A percentile compares a stretch with the other conserved stretches of the same genome.
phyloP scores from a whole-genome alignment of 139 green algal genomes.

The Nannochloris sp. region DNA sequence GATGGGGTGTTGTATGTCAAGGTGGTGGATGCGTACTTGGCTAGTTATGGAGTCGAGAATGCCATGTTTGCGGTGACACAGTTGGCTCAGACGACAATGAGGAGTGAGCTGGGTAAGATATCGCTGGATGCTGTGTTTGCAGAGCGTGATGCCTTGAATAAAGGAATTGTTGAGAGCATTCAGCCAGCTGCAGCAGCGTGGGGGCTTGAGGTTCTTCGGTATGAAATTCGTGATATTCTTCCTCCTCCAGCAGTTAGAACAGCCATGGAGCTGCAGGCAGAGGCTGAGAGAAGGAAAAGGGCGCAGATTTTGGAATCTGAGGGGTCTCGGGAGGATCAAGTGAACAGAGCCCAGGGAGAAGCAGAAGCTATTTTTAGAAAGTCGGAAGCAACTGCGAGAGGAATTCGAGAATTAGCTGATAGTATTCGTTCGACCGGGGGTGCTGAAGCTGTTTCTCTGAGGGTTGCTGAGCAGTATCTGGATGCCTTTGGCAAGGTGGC shows the following conservation, averaged over 20 bases:
- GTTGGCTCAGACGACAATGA: slow-evolving; percentile 94
- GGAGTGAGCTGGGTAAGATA: slow-evolving; percentile 94
- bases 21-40: slow-evolving; percentile 78
- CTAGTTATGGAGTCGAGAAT: slow-evolving; percentile 91
- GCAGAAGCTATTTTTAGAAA: slow-evolving; percentile 54
- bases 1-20: slow-evolving; percentile 95
- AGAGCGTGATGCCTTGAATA: slow-evolving; percentile 87
- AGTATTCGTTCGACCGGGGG: slow-evolving; percentile 46
- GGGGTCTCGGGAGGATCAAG: slow-evolving; percentile 59
- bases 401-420: slow-evolving; percentile 49
- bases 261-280: slow-evolving; percentile 94
- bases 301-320: slow-evolving; percentile 79
- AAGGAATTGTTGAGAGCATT: slow-evolving; percentile 66
- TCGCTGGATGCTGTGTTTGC: slow-evolving; percentile 93
- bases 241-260: slow-evolving; percentile 66
- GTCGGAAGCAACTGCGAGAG: slow-evolving; percentile 57
- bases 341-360: slow-evolving; percentile 78
- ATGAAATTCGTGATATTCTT: slow-evolving; percentile 91
- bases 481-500: slow-evolving; percentile 76
- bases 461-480: slow-evolving; percentile 68
- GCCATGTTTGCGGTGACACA: slow-evolving; percentile 84
- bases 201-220: slow-evolving; percentile 85
- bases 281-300: slow-evolving; percentile 91
- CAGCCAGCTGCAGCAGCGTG: slow-evolving; percentile 67
- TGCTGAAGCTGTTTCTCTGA: slow-evolving; percentile 50